Evolutionary conservation across 1,284 basidiomycete genomes (phyloP).

Genomic region (Cutaneotrichosporon dermatis): DNA sequence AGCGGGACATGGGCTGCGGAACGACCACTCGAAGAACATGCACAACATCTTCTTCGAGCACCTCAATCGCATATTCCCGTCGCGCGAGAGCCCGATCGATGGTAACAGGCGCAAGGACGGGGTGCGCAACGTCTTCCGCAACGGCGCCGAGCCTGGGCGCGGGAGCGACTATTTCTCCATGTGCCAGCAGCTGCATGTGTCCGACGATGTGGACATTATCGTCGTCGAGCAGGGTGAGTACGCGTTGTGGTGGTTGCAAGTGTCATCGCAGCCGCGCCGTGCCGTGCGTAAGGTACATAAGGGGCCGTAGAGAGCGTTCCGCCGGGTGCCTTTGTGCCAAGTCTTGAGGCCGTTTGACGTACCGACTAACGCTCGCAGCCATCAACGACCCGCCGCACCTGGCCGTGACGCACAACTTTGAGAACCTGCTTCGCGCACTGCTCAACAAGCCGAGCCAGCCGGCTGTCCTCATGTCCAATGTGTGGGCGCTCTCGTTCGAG

Average conservation of each 20-base stretch:
- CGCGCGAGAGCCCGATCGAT: neutral
- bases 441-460: constrained; percentile 1
- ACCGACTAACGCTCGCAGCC: constrained; percentile 8
- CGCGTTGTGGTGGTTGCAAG: no score
- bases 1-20: constrained; percentile 28
- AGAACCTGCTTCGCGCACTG: constrained; percentile 14
- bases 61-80: constrained; percentile 36
- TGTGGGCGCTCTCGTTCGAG: constrained; percentile 38
- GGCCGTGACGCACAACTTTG: constrained; percentile 6
- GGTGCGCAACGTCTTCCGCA: constrained; percentile 26
- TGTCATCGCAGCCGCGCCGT: no score
- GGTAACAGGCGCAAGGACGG: constrained; percentile 3
- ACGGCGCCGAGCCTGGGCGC: constrained; percentile 25
- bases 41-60: constrained; percentile 39
- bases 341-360: no score
- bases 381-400: constrained; percentile 33
- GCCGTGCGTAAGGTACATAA: no score
- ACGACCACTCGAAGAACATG: constrained; percentile 29
- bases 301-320: no score
- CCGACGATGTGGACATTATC: constrained; percentile 31
- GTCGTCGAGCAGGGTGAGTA: constrained; percentile 30
- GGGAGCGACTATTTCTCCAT: constrained; percentile 34
- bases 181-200: constrained; percentile 31
- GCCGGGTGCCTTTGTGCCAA: no score
- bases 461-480: constrained; percentile 18